Evolutionary conservation across 2,329 filamentous ascomycete genomes (phyloP), one percentile per base, ranked within the genome.

Genomic region (Dactylella cylindrospora): DNA sequence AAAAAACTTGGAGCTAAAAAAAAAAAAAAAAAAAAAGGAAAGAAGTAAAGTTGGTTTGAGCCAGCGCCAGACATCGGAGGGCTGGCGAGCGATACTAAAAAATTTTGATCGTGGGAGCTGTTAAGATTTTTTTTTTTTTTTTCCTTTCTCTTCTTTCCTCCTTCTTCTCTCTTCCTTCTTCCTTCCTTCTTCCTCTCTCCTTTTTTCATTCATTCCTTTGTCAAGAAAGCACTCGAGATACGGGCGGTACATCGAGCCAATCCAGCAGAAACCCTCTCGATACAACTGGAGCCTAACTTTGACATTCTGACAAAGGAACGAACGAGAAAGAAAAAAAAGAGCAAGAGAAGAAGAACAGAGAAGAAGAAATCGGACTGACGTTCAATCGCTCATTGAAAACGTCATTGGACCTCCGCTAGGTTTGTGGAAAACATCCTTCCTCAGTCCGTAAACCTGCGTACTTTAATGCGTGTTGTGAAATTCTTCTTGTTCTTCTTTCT

Each of bases 251-350:
- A 46, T 57, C 52, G 44, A 39, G 47, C 57, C 36, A 44, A 41
- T 51, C 45, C 54, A 39, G 54, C 57, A 39, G 49, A 49, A 50
- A 49, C 36, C 25, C 31, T 13, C 41, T 41, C 44, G 36, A 38
- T 36, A 35, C 36, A 12, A 45, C 44, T 36, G 22, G 31, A 29
- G 29, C 53, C 49, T 43, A 54, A n/a, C n/a, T n/a, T n/a, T n/a
- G n/a, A n/a, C n/a, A n/a, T n/a, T n/a, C 50, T 62, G 57, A 19
- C 49, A 55, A 66, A 67, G 55, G 66, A 61, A 54, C 57, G 57
- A 29, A 61, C 54, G 54, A 36, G 49, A 23, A 60, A 45, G 54
- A 54, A 66, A 59, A 65, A 67, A 40, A 64, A 38, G 32, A 36
- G 32, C 61, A 49, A 43, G 49, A 35, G 55, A 55, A 51, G 40